Percentiles rank a stretch among this genome's conserved stretches.
phyloP scores from a whole-genome alignment of 2,329 filamentous ascomycete genomes.

The Lachnum nothofagi region DNA sequence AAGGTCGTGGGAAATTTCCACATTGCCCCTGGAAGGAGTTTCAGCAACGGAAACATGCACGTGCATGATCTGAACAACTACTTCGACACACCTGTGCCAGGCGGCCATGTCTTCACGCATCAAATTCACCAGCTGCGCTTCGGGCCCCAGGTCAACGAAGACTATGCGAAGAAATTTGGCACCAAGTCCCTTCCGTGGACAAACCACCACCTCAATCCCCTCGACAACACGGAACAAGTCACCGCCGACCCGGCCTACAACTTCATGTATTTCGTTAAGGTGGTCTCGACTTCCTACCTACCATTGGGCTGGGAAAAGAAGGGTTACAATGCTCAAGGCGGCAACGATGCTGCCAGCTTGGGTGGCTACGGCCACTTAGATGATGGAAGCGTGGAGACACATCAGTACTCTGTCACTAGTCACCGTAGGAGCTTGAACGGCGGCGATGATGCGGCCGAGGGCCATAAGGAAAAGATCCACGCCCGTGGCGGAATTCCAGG shows the following conservation, averaged over 20 bases:
- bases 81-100: slow-evolving; percentile 64
- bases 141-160: slow-evolving; percentile 80
- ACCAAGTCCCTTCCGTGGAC: slow-evolving; percentile 62
- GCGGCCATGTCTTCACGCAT: slow-evolving; percentile 83
- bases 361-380: slow-evolving; percentile 62
- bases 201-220: slow-evolving; percentile 85
- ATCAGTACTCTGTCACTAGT: slow-evolving; percentile 96
- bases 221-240: slow-evolving; percentile 72
- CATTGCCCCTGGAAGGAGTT: slow-evolving; percentile 89
- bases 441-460: slow-evolving; percentile 78
- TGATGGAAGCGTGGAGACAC: slow-evolving; percentile 86
- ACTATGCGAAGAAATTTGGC: slow-evolving; percentile 57
- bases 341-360: slow-evolving; percentile 54
- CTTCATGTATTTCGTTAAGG: slow-evolving; percentile 99
- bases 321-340: slow-evolving; percentile 35
- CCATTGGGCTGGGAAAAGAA: slow-evolving; percentile 76
- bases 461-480: slow-evolving; percentile 87
- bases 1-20: slow-evolving; percentile 99
- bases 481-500: slow-evolving; percentile 89
- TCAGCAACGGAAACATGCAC: slow-evolving; percentile 95
- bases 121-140: slow-evolving; percentile 85
- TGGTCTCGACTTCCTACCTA: slow-evolving; percentile 91
- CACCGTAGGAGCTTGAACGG: slow-evolving; percentile 85
- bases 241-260: slow-evolving; percentile 83
- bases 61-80: slow-evolving; percentile 97